phyloP scores from a whole-genome alignment of 2,329 filamentous ascomycete genomes.

The Plenodomus lindquistii region DNA sequence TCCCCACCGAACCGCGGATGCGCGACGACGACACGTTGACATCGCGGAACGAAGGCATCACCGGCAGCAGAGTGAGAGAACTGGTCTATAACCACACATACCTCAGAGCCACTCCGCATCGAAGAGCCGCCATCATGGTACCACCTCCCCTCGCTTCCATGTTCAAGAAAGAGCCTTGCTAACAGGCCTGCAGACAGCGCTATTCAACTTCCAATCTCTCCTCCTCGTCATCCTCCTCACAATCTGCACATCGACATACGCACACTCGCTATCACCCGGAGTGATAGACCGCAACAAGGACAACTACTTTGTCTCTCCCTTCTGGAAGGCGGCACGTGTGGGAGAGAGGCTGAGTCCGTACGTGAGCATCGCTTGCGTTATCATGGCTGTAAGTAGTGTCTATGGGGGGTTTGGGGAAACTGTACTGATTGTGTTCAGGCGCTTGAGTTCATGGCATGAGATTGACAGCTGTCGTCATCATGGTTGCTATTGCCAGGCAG shows the following conservation, averaged over 20 bases:
- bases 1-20: constrained; percentile 7
- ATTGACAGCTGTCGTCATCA: neutral
- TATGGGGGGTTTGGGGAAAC: neutral
- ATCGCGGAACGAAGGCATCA: neutral
- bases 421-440: constrained; percentile 18
- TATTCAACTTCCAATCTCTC: constrained; percentile 99
- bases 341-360: constrained; percentile 94
- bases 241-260: constrained; percentile 94
- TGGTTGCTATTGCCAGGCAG: neutral
- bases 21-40: constrained; percentile 8
- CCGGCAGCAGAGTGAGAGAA: neutral
- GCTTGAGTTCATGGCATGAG: constrained; percentile 34
- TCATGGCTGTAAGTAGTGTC: constrained; percentile 77
- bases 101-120: too few relatives aligned
- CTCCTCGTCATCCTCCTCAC: constrained; percentile 91
- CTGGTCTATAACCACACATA: neutral
- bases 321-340: constrained; percentile 94
- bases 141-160: neutral
- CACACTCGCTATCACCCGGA: constrained; percentile 84
- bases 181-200: constrained; percentile 70
- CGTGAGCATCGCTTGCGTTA: constrained; percentile 87
- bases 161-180: neutral
- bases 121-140: neutral
- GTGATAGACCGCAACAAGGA: constrained; percentile 93
- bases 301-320: constrained; percentile 77